Percentiles rank a stretch among this genome's conserved stretches.
Evolutionary conservation across 1,284 basidiomycete species (phyloP).

Genomic region (Ceratorhiza oryzae-sativae): DNA sequence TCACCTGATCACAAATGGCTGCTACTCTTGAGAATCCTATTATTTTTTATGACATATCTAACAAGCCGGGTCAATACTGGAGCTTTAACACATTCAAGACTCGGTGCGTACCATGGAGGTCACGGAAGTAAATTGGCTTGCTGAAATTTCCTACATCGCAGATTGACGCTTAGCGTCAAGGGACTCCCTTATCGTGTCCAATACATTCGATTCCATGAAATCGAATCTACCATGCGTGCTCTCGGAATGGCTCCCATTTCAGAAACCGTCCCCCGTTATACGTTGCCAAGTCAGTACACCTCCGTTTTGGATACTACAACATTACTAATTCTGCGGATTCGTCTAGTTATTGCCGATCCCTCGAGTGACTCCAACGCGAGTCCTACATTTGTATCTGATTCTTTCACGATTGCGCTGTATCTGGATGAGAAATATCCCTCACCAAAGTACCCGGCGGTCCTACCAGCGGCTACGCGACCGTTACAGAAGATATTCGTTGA

Average conservation of each 20-base stretch:
- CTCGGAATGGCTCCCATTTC: conserved; percentile 32
- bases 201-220: conserved; percentile 45
- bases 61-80: not conserved
- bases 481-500: conserved; percentile 35
- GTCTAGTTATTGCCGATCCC: conserved; percentile 35
- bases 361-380: conserved; percentile 14
- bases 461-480: conserved; percentile 20
- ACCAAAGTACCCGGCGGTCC: conserved; percentile 23
- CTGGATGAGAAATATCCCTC: conserved; percentile 38
- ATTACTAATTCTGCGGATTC: not conserved
- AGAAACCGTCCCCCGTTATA: conserved; percentile 13
- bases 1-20: too few species aligned
- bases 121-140: not conserved
- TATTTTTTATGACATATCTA: conserved; percentile 9
- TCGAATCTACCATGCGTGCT: conserved; percentile 39
- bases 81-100: conserved; percentile 20
- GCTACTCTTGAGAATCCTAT: not conserved
- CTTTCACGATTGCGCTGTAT: conserved; percentile 38
- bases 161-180: conserved; percentile 45
- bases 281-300: not conserved
- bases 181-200: conserved; percentile 44
- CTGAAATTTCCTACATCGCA: not conserved
- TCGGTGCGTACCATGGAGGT: not conserved
- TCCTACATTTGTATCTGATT: conserved; percentile 33
- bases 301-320: not conserved